Evolutionary conservation across 179 eudicot genomes (phyloP).

Genomic region (Monotropa hypopitys): DNA sequence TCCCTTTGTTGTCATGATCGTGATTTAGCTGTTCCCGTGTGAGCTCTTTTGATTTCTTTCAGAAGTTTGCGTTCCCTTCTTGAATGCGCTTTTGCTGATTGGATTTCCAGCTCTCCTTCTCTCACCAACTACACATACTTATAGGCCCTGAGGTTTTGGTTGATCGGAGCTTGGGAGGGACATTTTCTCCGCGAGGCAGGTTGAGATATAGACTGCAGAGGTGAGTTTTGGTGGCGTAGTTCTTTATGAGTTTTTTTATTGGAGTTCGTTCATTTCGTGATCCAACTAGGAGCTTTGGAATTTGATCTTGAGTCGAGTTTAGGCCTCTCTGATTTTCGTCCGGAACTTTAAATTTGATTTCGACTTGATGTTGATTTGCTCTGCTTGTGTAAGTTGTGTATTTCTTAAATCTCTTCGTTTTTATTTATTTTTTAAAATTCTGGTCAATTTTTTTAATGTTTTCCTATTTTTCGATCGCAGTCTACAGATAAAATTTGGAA

Average conservation of each 20-base stretch:
- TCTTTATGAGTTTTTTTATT: not conserved
- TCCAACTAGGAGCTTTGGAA: not conserved
- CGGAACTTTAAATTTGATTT: not conserved
- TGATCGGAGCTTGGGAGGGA: not conserved
- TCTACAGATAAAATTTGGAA: not conserved
- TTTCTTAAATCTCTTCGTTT: not conserved
- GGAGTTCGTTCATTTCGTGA: not conserved
- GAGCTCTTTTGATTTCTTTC: not conserved
- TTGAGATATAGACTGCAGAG: not conserved
- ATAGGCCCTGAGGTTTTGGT: not conserved
- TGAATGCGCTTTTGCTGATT: constrained; percentile 18
- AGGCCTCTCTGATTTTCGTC: not conserved
- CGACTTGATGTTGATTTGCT: not conserved
- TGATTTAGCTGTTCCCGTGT: constrained; percentile 1
- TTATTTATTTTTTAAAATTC: not conserved
- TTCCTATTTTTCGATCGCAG: not conserved
- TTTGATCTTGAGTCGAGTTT: not conserved
- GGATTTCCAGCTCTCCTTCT: not conserved
- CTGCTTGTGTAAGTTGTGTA: not conserved
- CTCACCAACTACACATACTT: not conserved
- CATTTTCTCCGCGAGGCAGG: not conserved
- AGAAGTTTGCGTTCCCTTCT: constrained; percentile 9
- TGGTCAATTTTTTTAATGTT: not conserved
- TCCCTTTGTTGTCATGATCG: not conserved
- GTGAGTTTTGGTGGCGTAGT: not conserved